Conservation (phyloP, 1,284 basidiomycete genomes). For the Ceratobasidium sp. region DNA sequence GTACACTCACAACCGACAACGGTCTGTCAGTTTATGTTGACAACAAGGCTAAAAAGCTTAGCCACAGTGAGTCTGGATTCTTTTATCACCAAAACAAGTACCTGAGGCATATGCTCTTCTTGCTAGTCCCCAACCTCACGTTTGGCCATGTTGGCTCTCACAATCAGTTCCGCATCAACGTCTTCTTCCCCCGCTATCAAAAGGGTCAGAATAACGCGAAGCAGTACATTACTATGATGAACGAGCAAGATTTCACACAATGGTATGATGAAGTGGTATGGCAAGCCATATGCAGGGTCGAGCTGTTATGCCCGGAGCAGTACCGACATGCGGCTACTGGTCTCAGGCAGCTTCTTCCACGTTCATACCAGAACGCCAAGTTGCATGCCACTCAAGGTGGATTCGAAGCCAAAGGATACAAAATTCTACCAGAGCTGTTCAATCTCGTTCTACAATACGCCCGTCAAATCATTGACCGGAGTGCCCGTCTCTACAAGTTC, state of each 20-base stretch:
- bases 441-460: not conserved
- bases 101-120: no score
- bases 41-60: not conserved
- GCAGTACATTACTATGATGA: constrained; percentile 10
- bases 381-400: not conserved
- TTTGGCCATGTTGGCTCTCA: not conserved
- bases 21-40: not conserved
- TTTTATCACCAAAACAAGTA: not conserved
- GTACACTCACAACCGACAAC: not conserved
- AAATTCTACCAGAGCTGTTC: not conserved
- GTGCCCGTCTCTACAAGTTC: not conserved
- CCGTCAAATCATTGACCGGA: not conserved
- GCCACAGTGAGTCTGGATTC: not conserved
- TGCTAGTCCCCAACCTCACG: constrained; percentile 23
- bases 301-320: not conserved
- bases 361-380: not conserved
- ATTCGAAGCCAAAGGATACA: not conserved
- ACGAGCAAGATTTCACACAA: not conserved
- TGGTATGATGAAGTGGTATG: not conserved
- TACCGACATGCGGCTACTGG: not conserved
- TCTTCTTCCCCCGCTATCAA: constrained; percentile 20
- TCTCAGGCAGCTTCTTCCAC: not conserved
- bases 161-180: constrained; percentile 6
- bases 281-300: not conserved
- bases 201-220: not conserved